These are phyloP conservation scores for Blastomyces parvus DNA, from an alignment of 2,329 filamentous ascomycete species.

Conservation along the genomic window DNA sequence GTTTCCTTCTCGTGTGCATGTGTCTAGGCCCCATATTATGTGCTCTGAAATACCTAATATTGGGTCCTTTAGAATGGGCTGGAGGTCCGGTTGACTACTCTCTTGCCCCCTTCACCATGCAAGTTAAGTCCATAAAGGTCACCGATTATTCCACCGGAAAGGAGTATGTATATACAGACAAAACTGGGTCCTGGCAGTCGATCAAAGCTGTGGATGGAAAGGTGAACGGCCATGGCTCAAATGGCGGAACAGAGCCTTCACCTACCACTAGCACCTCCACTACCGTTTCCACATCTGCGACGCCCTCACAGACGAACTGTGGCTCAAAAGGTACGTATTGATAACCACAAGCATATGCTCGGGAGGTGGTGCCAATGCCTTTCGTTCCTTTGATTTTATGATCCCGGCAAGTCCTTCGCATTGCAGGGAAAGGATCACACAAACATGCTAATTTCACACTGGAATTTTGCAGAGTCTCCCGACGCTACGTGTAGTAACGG, in stretches of 20 bases:
- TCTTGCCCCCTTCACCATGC: constrained; percentile 62
- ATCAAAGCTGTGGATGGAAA: constrained; percentile 10
- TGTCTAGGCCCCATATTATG: background rate
- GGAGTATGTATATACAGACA: constrained; percentile 56
- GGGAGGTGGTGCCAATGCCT: background rate
- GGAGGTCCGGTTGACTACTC: constrained; percentile 7
- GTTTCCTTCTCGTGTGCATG: background rate
- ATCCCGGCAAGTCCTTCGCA: background rate
- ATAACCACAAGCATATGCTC: background rate
- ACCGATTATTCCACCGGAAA: constrained; percentile 49
- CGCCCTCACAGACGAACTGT: background rate
- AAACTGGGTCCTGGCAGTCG: constrained; percentile 51
- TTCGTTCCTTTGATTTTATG: background rate
- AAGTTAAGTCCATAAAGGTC: constrained; percentile 52
- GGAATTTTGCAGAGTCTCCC: background rate
- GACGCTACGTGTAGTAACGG: background rate
- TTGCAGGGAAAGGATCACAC: too few relatives aligned
- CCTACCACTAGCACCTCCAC: background rate
- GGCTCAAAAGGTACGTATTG: background rate
- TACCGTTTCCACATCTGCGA: background rate
- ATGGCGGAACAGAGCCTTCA: background rate
- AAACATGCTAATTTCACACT: background rate
- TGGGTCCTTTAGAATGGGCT: constrained; percentile 7
- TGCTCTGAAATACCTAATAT: background rate
- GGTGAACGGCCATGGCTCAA: background rate